Base-by-base conservation (phyloP, 257 asterid species). In the Verbena officinalis region DNA sequence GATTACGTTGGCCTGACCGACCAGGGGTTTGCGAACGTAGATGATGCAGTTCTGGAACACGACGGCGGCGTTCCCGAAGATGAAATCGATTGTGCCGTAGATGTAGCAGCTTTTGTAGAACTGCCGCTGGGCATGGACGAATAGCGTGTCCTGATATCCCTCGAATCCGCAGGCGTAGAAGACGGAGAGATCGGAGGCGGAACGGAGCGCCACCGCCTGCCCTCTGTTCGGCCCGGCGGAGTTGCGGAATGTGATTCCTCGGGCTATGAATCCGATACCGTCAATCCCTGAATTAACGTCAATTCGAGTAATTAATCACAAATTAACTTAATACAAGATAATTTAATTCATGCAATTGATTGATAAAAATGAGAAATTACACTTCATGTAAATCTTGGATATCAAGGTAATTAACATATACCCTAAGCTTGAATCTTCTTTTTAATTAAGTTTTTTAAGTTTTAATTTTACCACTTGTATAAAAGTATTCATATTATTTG, bases 121-220 rank as follows among this genome's bases (percentile, higher is more conserved):
- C 9, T 92, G 98, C 7, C 98, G 95, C 34, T 92, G 97, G 0
- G 98, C 86, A 31, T 85, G 98, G 46, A 89, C 96, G 69, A 89
- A 92, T 7, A 92, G 81, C 0, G 97, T 92, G 82, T 92, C 98
- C 62, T 92, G 98, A 73, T 87, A 92, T 0, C 98, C 97, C 23
- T 89, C 97, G 48, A 92, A 83, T 0, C 75, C 77, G 45, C 97
- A 92, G 0, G 78, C 80, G 46, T 92, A 85, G 73, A 86, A 92
- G 5, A 85, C 98, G 0, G 98, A 92, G 14, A 92, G 88, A 58
- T 92, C 98, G 3, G 98, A 92, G 31, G 96, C 96, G 7, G 95
- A 85, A 7, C 98, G 95, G 16, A 89, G 84, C 0, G 98, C 97
- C 54, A 85, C 97, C 31, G 98, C 98, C 72, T 92, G 98, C 0